Conservation (phyloP, 768 basidiomycete species). For the Lactifluus pinguis region DNA sequence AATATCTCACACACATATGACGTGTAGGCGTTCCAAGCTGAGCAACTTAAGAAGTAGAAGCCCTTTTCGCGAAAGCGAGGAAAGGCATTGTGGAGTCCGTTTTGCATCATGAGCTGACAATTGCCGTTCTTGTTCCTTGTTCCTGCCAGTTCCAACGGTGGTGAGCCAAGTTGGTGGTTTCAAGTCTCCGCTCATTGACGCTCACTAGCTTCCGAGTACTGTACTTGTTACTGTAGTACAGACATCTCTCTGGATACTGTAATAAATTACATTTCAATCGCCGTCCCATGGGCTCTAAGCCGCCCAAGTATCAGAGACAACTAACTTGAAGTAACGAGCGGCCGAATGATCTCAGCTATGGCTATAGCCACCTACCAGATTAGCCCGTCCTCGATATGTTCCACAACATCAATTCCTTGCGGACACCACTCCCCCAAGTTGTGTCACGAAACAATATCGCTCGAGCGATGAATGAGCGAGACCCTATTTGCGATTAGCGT, state of each 20-base stretch:
- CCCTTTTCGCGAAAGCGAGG: background rate
- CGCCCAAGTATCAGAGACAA: background rate
- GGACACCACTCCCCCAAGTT: background rate
- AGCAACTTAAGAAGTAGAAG: background rate
- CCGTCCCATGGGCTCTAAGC: background rate
- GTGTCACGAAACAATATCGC: background rate
- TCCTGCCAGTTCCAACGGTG: no score
- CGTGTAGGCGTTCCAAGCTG: background rate
- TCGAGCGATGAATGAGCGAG: background rate
- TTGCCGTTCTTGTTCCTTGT: no score
- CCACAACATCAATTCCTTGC: background rate
- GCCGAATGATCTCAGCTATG: background rate
- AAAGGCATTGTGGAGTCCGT: background rate
- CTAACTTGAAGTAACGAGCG: background rate
- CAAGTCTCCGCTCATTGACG: no score
- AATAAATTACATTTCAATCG: no score
- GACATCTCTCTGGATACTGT: no score
- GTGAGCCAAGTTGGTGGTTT: no score
- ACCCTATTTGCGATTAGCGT: constrained; percentile 1
- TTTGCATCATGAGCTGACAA: background rate
- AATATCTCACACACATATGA: background rate
- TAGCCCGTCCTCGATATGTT: background rate
- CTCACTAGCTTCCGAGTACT: no score
- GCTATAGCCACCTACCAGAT: background rate
- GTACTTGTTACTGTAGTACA: no score